Evolutionary conservation across 345 rosid genomes (phyloP), one percentile per base, ranked within the genome.

Genomic region (Hevea brasiliensis): DNA sequence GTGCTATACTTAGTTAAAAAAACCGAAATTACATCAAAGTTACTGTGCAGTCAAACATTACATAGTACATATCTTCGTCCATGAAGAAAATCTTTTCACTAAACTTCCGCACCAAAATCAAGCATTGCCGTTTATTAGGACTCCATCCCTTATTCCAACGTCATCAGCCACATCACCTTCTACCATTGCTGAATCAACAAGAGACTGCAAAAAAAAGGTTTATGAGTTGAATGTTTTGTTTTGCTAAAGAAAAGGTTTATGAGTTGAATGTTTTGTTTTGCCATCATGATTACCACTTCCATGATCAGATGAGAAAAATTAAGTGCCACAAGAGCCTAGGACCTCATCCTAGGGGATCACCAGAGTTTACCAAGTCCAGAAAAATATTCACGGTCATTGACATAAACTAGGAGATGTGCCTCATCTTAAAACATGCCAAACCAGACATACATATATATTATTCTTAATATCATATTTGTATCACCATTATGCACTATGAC

Each of bases 131-230:
- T 76, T 82, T 0, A 76, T 73, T 59, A 78, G 55, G 32, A 65
- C 37, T 56, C 87, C 80, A 63, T 73, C 82, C 81, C 77, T 71
- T 47, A 44, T 8, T 60, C 75, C 81, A 56, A 65, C 75, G n/a
- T 84, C 87, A 65, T 81, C 87, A 23, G 77, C 84, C 63, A 59
- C 14, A 41, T 80, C 86, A 71, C 65, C 53, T 44, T 85, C 86
- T 67, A 54, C 51, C 75, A 57, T 51, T 53, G 87, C 75, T 0
- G 81, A 79, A 68, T 89, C 89, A 70, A 89, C 88, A 20, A 83
- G 76, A 41, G 85, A 78, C 93, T 89, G 88, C 85, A 77, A 23
- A 48, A 55, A 71, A 66, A 3, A 40, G 18, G 6, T 24, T 42
- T 32, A 24, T 15, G 51, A n/a, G n/a, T n/a, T n/a, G n/a, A n/a